Base-by-base conservation (phyloP, 2,329 filamentous ascomycete genomes). In the Acarospora socialis region DNA sequence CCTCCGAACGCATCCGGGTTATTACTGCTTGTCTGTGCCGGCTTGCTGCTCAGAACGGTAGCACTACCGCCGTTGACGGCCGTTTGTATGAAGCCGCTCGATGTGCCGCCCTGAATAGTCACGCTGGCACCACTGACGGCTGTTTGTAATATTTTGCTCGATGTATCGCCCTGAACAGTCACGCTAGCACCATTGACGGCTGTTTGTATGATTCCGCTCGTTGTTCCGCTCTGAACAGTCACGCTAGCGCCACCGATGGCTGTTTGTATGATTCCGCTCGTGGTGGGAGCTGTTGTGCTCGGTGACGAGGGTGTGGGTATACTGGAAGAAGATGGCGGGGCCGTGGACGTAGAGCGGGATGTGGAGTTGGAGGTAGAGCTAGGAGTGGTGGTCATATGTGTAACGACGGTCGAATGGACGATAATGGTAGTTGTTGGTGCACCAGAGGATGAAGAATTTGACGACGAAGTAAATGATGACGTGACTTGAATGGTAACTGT, bases 1-100 rank as follows among this genome's bases (percentile, higher is more conserved):
- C 35, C 39, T 5, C 34, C 37, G 28, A 35, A 35, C 8, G 28
- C 28, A 12, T 35, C 33, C 10, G 33, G 33, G 17, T 35, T 35
- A 8, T 5, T 23, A 21, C 26, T 32, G 18, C 16, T 28, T 15
- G 28, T 35, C 15, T 23, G 28, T 16, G 32, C 13, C 3, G 33
- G 28, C 16, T 35, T 21, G 15, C 15, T 20, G 2, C 28, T 35
- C 17, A 35, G 5, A 6, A 23, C 24, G 7, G 33, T 32, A 7
- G 25, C 21, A 13, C 17, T 22, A 19, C 32, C 28, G 17, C 28
- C 27, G 17, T 30, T 29, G 12, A 22, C 28, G 15, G 35, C 20
- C 1, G 35, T 35, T 16, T 26, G 28, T n/a, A 23, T 29, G 26
- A 34, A 34, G 6, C 29, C 29, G n/a, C 13, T 32, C 3, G 33